Conservation (phyloP, 306 rosid species). For the Psophocarpus tetragonolobus region DNA sequence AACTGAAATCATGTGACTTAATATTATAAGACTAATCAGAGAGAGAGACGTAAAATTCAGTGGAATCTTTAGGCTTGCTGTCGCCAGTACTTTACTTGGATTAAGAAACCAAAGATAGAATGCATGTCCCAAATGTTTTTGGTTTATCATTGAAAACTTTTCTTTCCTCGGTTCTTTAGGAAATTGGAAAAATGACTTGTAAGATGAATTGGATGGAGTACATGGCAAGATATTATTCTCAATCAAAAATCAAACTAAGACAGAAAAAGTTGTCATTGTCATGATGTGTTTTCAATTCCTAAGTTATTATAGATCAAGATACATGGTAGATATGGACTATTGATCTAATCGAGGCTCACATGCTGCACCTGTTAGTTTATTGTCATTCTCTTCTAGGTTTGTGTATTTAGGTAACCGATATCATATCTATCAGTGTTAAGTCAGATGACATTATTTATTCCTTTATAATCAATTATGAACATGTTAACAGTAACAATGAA, state of each 20-base stretch:
- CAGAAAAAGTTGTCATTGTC: constrained; percentile 2
- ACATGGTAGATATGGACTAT: constrained; percentile 17
- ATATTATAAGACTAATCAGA: constrained; percentile 15
- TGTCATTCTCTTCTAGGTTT: constrained; percentile 28
- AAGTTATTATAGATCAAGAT: constrained; percentile 30
- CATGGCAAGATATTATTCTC: constrained; percentile 42
- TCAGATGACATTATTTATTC: constrained; percentile 23
- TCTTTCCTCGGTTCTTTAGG: constrained; percentile 23
- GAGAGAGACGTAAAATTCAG: constrained; percentile 51
- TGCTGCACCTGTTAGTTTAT: constrained; percentile 27
- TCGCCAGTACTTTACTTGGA: constrained; percentile 35
- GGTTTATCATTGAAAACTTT: constrained; percentile 23
- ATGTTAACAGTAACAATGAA: not conserved
- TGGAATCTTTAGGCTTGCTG: constrained; percentile 56
- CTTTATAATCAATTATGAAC: constrained; percentile 30
- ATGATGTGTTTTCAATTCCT: constrained; percentile 8
- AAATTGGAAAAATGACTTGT: not conserved
- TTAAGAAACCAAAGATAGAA: constrained; percentile 43
- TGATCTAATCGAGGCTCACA: constrained; percentile 43
- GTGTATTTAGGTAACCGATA: constrained; percentile 21
- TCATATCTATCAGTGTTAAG: constrained; percentile 18
- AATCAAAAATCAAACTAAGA: constrained; percentile 30
- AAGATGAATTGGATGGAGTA: constrained; percentile 55
- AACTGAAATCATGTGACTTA: constrained; percentile 36
- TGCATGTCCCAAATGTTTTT: constrained; percentile 24